Percentiles rank a stretch among this genome's conserved stretches.
These are phyloP conservation scores for Forsythia suspensa DNA, from an alignment of 257 asterid genomes.

Conservation along the genomic window DNA sequence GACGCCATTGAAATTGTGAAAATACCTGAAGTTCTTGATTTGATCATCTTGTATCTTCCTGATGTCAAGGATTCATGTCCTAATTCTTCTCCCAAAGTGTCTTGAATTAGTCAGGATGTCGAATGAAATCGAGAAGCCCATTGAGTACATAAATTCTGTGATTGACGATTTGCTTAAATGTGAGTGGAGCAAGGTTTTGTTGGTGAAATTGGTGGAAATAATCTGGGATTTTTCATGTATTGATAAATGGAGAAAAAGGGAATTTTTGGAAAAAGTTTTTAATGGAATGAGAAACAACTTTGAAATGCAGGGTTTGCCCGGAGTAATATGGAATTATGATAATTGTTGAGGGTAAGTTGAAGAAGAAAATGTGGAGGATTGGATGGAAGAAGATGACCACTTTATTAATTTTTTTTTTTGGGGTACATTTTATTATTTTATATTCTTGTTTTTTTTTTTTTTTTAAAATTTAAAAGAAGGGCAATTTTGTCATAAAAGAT, in stretches of 20 bases:
- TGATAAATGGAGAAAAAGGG: conserved; percentile 54
- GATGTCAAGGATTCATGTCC: conserved; percentile 44
- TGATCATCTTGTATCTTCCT: conserved; percentile 46
- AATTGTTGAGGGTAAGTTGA: too few species aligned
- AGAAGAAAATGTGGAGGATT: too few species aligned
- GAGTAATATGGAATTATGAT: too few species aligned
- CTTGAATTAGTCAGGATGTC: conserved; percentile 54
- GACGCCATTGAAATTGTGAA: conserved; percentile 41
- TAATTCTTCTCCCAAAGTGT: conserved; percentile 62
- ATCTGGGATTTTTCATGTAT: conserved; percentile 57
- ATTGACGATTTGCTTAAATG: conserved; percentile 44
- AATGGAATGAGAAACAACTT: conserved; percentile 55
- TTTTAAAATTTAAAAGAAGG: too few species aligned
- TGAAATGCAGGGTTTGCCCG: conserved; percentile 85
- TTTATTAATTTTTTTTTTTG: too few species aligned
- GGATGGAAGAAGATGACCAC: too few species aligned
- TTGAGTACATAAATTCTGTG: conserved; percentile 48
- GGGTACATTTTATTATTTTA: too few species aligned
- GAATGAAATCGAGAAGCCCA: conserved; percentile 51
- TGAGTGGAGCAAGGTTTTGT: conserved; percentile 63
- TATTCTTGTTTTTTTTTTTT: too few species aligned
- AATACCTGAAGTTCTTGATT: conserved; percentile 36
- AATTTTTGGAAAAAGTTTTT: conserved; percentile 59
- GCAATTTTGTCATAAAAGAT: too few species aligned
- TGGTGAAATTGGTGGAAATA: conserved; percentile 72